Percentiles rank a stretch among this genome's conserved stretches.
phyloP scores from a whole-genome alignment of 164 flowering plant species.

The Santalum album region DNA sequence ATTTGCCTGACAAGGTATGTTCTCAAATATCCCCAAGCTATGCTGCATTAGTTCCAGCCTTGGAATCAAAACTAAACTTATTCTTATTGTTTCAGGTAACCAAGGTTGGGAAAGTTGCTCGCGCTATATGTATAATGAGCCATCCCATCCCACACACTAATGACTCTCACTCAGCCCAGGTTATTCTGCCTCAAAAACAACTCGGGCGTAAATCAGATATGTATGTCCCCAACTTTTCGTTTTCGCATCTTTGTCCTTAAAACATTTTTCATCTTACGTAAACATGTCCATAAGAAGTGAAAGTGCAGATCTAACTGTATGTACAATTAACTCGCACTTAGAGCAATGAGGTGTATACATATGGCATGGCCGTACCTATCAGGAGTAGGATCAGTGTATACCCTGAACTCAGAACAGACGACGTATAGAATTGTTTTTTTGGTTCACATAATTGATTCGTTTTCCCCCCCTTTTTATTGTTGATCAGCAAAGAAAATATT shows the following conservation, averaged over 20 bases:
- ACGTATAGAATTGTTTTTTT: too few species aligned
- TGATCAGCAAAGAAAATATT: too few species aligned
- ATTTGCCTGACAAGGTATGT: conserved; percentile 73
- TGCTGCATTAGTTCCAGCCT: background rate
- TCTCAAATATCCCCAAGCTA: background rate
- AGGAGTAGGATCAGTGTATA: too few species aligned
- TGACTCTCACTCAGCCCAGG: conserved; percentile 86
- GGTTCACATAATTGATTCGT: too few species aligned
- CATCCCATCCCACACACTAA: conserved; percentile 86
- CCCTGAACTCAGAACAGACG: too few species aligned
- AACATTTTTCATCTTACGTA: background rate
- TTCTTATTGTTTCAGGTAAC: conserved; percentile 38
- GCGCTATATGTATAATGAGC: conserved; percentile 94
- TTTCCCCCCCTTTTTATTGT: too few species aligned
- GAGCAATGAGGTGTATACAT: too few species aligned
- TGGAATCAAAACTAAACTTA: background rate
- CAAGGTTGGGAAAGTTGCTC: conserved; percentile 87
- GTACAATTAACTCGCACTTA: too few species aligned
- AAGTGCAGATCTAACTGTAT: too few species aligned
- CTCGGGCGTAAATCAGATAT: conserved; percentile 94
- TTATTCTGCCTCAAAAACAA: conserved; percentile 95
- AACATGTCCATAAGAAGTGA: too few species aligned
- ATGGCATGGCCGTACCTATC: too few species aligned
- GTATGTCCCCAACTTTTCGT: conserved; percentile 45
- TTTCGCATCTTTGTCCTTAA: too few species aligned